phyloP scores from a whole-genome alignment of 1,284 basidiomycete genomes.

The Apiotrichum montevideense region DNA sequence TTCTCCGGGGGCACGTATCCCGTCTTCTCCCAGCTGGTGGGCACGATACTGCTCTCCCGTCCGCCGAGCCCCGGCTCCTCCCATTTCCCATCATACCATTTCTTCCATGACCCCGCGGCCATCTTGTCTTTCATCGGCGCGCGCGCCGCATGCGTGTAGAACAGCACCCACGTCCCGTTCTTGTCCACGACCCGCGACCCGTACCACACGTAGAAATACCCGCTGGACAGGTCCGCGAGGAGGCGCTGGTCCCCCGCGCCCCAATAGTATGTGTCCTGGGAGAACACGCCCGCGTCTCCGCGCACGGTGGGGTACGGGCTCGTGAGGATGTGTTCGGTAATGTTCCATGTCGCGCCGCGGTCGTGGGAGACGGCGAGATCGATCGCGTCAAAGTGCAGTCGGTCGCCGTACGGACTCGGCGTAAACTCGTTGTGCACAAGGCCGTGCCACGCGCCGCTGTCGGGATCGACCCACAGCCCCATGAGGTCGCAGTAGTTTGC shows the following conservation, averaged over 20 bases:
- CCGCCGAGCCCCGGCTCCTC: constrained; percentile 2
- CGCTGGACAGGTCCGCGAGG: constrained; percentile 2
- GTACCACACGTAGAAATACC: constrained; percentile 9
- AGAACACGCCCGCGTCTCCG: neutral
- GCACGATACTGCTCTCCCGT: neutral
- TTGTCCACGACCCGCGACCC: constrained; percentile 5
- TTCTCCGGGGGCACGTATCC: constrained; percentile 4
- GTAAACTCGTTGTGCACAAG: constrained; percentile 10
- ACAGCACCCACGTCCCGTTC: constrained; percentile 1
- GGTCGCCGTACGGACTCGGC: constrained; percentile 3
- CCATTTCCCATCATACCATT: constrained; percentile 6
- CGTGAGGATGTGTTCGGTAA: constrained; percentile 2
- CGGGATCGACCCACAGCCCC: constrained; percentile 8
- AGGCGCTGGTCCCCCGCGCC: constrained; percentile 10
- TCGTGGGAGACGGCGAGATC: constrained; percentile 2
- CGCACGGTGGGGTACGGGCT: constrained; percentile 1
- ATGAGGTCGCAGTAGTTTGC: constrained; percentile 10
- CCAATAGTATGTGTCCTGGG: constrained; percentile 3
- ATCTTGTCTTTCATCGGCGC: constrained; percentile 3
- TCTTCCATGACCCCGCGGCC: constrained; percentile 2
- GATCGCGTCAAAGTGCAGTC: constrained; percentile 8
- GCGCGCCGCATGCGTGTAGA: constrained; percentile 8
- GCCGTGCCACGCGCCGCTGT: constrained; percentile 5
- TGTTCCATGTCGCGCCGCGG: constrained; percentile 6
- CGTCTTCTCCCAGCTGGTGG: neutral